Percentiles rank a stretch among this genome's conserved stretches.
phyloP scores from a whole-genome alignment of 148 eudicot species.

The Silene uniflora region DNA sequence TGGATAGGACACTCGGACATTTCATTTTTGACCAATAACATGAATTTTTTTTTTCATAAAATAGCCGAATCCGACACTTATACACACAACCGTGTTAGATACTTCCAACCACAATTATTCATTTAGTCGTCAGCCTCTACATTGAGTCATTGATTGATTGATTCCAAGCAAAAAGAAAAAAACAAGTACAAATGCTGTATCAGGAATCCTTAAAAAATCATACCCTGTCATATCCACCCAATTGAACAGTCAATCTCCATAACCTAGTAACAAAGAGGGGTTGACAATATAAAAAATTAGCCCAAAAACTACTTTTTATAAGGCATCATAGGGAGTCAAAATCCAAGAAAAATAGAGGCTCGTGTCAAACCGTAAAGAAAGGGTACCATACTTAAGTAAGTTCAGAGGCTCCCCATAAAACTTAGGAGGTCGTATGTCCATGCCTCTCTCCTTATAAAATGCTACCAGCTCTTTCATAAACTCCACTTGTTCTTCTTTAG shows the following conservation, averaged over 20 bases:
- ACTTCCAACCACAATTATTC: not conserved
- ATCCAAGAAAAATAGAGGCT: constrained; percentile 5
- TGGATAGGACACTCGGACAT: too few relatives aligned
- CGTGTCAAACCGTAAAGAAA: not conserved
- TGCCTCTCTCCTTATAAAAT: constrained; percentile 49
- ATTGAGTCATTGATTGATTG: too few relatives aligned
- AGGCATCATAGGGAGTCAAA: not conserved
- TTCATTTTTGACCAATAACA: too few relatives aligned
- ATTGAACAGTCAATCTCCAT: constrained; percentile 72
- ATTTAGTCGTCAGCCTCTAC: too few relatives aligned
- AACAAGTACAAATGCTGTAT: not conserved
- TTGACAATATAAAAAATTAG: constrained; percentile 2
- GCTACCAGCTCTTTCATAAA: constrained; percentile 74
- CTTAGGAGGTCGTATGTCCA: constrained; percentile 82
- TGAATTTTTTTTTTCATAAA: too few relatives aligned
- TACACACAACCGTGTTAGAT: too few relatives aligned
- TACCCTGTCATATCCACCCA: constrained; percentile 99
- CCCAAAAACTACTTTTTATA: not conserved
- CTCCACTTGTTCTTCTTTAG: constrained; percentile 75
- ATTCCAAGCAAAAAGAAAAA: too few relatives aligned
- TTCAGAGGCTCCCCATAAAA: constrained; percentile 90
- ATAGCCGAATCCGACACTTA: too few relatives aligned
- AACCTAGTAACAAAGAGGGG: constrained; percentile 45
- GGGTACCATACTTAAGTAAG: constrained; percentile 60
- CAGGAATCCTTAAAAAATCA: constrained; percentile 18